Percentiles rank a stretch among this genome's conserved stretches.
Conservation (phyloP, 75 land plant genomes). For the Cryptomeria japonica region DNA sequence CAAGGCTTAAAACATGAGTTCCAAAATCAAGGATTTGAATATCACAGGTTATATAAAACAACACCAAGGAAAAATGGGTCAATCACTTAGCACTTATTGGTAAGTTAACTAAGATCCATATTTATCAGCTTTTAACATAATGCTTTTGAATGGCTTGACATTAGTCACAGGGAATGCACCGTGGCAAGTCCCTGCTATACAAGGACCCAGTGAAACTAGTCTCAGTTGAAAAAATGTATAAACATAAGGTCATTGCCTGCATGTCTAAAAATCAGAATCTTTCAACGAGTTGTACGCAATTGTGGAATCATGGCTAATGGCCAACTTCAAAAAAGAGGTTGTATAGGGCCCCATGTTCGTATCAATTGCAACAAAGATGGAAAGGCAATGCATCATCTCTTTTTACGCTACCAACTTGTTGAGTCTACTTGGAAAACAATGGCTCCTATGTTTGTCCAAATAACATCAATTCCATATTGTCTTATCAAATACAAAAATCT, state of each 20-base stretch:
- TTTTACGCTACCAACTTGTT: not conserved
- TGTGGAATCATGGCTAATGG: not conserved
- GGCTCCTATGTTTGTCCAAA: not conserved
- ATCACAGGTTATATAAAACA: no score
- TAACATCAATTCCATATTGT: not conserved
- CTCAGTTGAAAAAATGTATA: not conserved
- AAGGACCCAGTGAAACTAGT: not conserved
- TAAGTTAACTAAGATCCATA: not conserved
- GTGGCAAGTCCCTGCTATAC: not conserved
- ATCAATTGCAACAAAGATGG: not conserved
- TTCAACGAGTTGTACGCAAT: not conserved
- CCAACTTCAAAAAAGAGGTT: no score
- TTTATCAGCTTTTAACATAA: not conserved
- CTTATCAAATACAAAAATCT: no score
- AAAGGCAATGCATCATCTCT: not conserved
- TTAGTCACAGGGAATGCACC: not conserved
- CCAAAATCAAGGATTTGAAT: no score
- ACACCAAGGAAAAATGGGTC: not conserved
- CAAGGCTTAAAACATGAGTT: no score
- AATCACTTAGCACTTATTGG: not conserved
- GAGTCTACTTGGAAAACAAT: not conserved
- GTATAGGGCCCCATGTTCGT: no score
- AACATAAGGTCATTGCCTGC: not conserved
- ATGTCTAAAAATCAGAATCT: not conserved
- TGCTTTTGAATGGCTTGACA: not conserved